phyloP scores from a whole-genome alignment of 768 basidiomycete genomes.

The Suillus fuscotomentosus region DNA sequence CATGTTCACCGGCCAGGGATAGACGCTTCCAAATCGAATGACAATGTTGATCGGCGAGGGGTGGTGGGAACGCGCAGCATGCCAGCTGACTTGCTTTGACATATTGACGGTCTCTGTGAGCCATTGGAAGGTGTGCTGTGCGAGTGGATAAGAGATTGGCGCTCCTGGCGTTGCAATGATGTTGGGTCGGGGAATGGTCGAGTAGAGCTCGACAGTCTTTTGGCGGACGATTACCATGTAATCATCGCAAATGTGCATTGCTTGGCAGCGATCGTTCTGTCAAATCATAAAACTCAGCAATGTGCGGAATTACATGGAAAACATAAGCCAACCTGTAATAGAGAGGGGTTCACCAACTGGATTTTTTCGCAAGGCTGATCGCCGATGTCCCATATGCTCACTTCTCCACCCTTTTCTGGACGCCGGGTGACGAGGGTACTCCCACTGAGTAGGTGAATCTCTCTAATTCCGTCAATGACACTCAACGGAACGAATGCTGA shows the following conservation, averaged over 20 bases:
- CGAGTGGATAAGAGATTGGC: slow-evolving; percentile 41
- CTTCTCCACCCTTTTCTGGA: slow-evolving; percentile 22
- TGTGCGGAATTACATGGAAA: not conserved
- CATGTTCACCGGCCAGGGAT: slow-evolving; percentile 70
- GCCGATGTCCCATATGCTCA: slow-evolving; percentile 37
- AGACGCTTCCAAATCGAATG: slow-evolving; percentile 58
- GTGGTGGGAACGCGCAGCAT: slow-evolving; percentile 9
- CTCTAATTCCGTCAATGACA: slow-evolving; percentile 31
- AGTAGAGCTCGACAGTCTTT: slow-evolving; percentile 43
- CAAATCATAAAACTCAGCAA: slow-evolving; percentile 5
- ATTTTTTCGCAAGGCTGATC: slow-evolving; percentile 27
- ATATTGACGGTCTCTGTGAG: slow-evolving; percentile 52
- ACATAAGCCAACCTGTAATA: slow-evolving; percentile 28
- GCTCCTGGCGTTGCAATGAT: slow-evolving; percentile 15
- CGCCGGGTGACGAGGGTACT: slow-evolving; percentile 38
- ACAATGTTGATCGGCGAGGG: slow-evolving; percentile 47
- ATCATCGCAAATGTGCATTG: slow-evolving; percentile 41
- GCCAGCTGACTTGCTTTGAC: slow-evolving; percentile 29
- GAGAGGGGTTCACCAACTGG: slow-evolving; percentile 36
- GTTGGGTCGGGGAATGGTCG: slow-evolving; percentile 25
- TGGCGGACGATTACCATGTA: slow-evolving; percentile 47
- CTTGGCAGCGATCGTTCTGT: slow-evolving; percentile 37
- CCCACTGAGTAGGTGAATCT: slow-evolving; percentile 36
- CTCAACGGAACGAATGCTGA: slow-evolving; percentile 35
- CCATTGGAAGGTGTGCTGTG: slow-evolving; percentile 52